Evolutionary conservation across 352 stramenopile species (phyloP).

Genomic region (Globisporangium orthogonon): DNA sequence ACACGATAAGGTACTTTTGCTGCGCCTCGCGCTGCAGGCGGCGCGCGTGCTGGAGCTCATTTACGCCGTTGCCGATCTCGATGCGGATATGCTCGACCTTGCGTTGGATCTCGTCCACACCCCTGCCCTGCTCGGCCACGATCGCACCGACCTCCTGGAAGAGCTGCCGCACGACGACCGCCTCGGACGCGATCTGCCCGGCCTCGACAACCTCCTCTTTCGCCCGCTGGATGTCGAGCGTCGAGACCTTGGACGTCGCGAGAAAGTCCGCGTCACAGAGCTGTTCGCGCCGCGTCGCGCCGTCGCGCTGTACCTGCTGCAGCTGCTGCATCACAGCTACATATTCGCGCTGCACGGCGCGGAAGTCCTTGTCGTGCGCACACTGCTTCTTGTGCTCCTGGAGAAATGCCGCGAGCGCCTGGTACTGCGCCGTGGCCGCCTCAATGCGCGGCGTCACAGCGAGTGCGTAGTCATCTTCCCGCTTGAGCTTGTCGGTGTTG

Average conservation of each 20-base stretch:
- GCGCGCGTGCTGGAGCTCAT: slow-evolving; percentile 56
- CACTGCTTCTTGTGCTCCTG: slow-evolving; percentile 52
- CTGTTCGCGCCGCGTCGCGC: slow-evolving; percentile 42
- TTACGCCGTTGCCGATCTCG: slow-evolving; percentile 67
- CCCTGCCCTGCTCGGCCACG: slow-evolving; percentile 55
- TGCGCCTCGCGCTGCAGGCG: slow-evolving; percentile 53
- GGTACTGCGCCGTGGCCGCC: slow-evolving; percentile 52
- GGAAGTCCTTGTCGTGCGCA: slow-evolving; percentile 38
- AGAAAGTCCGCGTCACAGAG: slow-evolving; percentile 73
- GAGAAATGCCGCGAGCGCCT: slow-evolving; percentile 51
- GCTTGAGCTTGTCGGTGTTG: slow-evolving; percentile 25
- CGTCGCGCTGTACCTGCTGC: slow-evolving; percentile 50
- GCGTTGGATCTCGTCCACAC: slow-evolving; percentile 60
- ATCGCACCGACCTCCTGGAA: slow-evolving; percentile 66
- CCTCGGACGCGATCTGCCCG: slow-evolving; percentile 52
- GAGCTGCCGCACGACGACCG: slow-evolving; percentile 56
- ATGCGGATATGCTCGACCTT: slow-evolving; percentile 70
- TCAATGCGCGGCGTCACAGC: slow-evolving; percentile 44
- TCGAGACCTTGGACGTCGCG: slow-evolving; percentile 41
- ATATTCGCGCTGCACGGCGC: slow-evolving; percentile 50
- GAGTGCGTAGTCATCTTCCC: slow-evolving; percentile 48
- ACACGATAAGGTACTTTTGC: slow-evolving; percentile 42
- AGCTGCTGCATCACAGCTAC: slow-evolving; percentile 67
- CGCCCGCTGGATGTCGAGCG: slow-evolving; percentile 59
- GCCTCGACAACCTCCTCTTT: slow-evolving; percentile 74